These are phyloP conservation scores for Mariannaea elegans DNA, from an alignment of 2,329 filamentous ascomycete genomes.

Conservation along the genomic window DNA sequence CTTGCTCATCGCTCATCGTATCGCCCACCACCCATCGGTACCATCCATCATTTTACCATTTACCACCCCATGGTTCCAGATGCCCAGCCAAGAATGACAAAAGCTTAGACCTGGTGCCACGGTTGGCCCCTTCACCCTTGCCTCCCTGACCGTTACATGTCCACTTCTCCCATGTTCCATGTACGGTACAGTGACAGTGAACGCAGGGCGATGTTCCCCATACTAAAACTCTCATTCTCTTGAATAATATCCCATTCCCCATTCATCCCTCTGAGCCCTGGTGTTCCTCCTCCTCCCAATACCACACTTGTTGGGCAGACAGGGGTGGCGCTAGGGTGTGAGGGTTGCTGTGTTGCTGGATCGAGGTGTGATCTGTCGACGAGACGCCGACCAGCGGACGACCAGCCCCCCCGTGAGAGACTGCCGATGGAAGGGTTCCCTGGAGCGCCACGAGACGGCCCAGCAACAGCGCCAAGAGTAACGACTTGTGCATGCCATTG, in stretches of 20 bases:
- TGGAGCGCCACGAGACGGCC: slow-evolving; percentile 24
- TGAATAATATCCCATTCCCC: slow-evolving; percentile 1
- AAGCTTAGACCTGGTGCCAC: slow-evolving; percentile 10
- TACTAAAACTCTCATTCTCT: background rate
- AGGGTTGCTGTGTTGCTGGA: slow-evolving; percentile 6
- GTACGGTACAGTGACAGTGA: slow-evolving; percentile 9
- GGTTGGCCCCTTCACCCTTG: slow-evolving; percentile 5
- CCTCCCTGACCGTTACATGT: background rate
- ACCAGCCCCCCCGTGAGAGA: slow-evolving; percentile 17
- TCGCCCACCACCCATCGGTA: slow-evolving; percentile 33
- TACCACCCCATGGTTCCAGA: slow-evolving; percentile 17
- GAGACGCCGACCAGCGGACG: slow-evolving; percentile 20
- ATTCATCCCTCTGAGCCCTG: slow-evolving; percentile 7
- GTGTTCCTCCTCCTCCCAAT: slow-evolving; percentile 21
- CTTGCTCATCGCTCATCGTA: slow-evolving; percentile 33
- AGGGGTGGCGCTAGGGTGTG: slow-evolving; percentile 27
- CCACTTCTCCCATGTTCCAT: slow-evolving; percentile 14
- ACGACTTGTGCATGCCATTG: slow-evolving; percentile 20
- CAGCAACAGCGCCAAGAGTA: slow-evolving; percentile 30
- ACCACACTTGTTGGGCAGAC: slow-evolving; percentile 26
- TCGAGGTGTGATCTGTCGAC: slow-evolving; percentile 39
- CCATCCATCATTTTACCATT: slow-evolving; percentile 4
- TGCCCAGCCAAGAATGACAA: background rate
- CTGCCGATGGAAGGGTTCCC: slow-evolving; percentile 26
- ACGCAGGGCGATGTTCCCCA: slow-evolving; percentile 9